A percentile compares a stretch with the other conserved stretches of the same genome.
phyloP scores from a whole-genome alignment of 2,329 filamentous ascomycete genomes.

The Aspergillus neoniger region DNA sequence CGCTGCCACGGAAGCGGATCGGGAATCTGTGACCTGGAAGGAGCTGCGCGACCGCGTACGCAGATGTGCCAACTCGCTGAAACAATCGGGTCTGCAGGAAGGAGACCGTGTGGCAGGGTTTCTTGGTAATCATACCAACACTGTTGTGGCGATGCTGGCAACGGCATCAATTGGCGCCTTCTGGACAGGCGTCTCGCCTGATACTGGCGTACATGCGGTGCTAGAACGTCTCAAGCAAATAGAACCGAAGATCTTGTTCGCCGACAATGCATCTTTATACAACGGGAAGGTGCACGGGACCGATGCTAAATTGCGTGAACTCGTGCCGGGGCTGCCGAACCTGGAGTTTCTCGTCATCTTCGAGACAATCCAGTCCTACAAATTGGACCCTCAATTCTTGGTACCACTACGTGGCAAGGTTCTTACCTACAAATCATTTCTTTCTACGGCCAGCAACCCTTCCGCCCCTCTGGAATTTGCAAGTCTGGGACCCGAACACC shows the following conservation, averaged over 20 bases:
- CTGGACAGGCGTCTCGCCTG: slow-evolving; percentile 91
- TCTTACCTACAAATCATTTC: slow-evolving; percentile 48
- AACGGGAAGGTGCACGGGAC: slow-evolving; percentile 89
- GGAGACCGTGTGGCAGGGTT: slow-evolving; percentile 70
- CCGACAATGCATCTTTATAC: slow-evolving; percentile 85
- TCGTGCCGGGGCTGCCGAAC: slow-evolving; percentile 67
- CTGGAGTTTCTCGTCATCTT: slow-evolving; percentile 75
- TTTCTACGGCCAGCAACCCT: slow-evolving; percentile 44
- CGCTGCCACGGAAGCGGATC: slow-evolving; percentile 72
- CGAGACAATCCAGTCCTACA: slow-evolving; percentile 57
- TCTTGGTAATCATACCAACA: slow-evolving; percentile 85
- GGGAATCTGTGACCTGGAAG: slow-evolving; percentile 72
- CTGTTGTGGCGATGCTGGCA: slow-evolving; percentile 84
- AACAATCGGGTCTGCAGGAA: slow-evolving; percentile 62
- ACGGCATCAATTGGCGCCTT: slow-evolving; percentile 80
- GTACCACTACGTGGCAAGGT: slow-evolving; percentile 40
- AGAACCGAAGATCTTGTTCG: slow-evolving; percentile 76
- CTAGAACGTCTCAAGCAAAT: slow-evolving; percentile 86
- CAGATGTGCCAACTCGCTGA: slow-evolving; percentile 69
- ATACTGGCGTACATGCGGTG: slow-evolving; percentile 88
- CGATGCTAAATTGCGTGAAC: slow-evolving; percentile 74
- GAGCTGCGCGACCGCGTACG: slow-evolving; percentile 77
- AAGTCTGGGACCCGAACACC: slow-evolving; percentile 80
- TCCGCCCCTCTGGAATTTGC: slow-evolving; percentile 62
- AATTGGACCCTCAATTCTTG: slow-evolving; percentile 39